These are phyloP conservation scores for Orbilia javanica DNA, from an alignment of 2,329 filamentous ascomycete genomes.

Conservation along the genomic window DNA sequence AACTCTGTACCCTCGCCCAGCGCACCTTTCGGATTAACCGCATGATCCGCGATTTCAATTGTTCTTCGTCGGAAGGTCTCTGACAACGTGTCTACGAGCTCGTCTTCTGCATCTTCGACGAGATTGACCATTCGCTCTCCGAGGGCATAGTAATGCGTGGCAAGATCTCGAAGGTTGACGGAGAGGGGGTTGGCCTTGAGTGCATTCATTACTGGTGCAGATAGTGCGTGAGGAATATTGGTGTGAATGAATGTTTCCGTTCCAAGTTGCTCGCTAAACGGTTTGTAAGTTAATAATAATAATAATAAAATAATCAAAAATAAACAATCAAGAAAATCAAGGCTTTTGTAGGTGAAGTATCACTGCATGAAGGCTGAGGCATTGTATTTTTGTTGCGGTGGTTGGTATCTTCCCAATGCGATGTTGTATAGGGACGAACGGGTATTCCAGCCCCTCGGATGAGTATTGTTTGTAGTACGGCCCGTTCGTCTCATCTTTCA, in stretches of 20 bases:
- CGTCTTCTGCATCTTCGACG: slow-evolving; percentile 83
- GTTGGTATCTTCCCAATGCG: not conserved
- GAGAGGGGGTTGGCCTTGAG: slow-evolving; percentile 89
- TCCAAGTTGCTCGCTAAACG: slow-evolving; percentile 63
- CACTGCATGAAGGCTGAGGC: slow-evolving; percentile 13
- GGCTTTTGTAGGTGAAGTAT: slow-evolving; percentile 7
- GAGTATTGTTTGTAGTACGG: not conserved
- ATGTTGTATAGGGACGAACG: not conserved
- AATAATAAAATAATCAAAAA: too few species aligned
- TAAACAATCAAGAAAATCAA: not conserved
- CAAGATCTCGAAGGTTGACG: slow-evolving; percentile 84
- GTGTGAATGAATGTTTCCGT: slow-evolving; percentile 78
- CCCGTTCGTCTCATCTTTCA: slow-evolving; percentile 45
- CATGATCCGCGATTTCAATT: slow-evolving; percentile 86
- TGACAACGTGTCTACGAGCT: slow-evolving; percentile 78
- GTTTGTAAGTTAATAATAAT: slow-evolving; percentile 59
- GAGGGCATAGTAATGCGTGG: slow-evolving; percentile 87
- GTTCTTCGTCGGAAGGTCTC: slow-evolving; percentile 86
- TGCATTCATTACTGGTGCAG: slow-evolving; percentile 84
- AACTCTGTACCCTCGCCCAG: slow-evolving; percentile 78
- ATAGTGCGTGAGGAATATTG: slow-evolving; percentile 80
- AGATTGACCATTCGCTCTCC: slow-evolving; percentile 88
- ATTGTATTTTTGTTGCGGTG: not conserved
- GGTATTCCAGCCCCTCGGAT: slow-evolving; percentile 4
- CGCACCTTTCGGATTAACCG: slow-evolving; percentile 82